Conservation (phyloP, 1,284 basidiomycete species). For the Cronartium ribicola region DNA sequence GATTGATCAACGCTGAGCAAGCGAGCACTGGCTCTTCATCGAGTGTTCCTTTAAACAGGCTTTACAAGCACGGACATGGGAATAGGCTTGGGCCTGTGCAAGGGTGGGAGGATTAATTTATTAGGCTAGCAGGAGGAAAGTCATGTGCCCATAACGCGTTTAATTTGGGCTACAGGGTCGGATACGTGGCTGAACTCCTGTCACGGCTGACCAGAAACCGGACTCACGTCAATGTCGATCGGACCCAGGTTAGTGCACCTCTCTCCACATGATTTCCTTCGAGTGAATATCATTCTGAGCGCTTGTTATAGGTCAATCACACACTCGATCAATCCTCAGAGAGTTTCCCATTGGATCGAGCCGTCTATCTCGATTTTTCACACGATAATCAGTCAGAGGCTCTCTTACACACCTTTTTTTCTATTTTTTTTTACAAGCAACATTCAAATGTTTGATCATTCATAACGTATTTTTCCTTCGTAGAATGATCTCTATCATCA, state of each 20-base stretch:
- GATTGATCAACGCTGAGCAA: background rate
- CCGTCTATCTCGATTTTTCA: slow-evolving; percentile 27
- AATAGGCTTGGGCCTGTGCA: slow-evolving; percentile 17
- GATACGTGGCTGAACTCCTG: slow-evolving; percentile 35
- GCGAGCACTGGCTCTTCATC: too few species aligned
- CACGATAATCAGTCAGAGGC: slow-evolving; percentile 36
- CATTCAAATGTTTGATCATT: background rate
- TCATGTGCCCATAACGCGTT: background rate
- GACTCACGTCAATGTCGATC: slow-evolving; percentile 10
- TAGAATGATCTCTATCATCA: slow-evolving; percentile 27
- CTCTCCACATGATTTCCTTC: too few species aligned
- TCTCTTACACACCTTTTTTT: background rate
- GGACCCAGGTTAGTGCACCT: slow-evolving; percentile 10
- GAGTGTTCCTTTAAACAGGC: background rate
- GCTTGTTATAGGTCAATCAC: slow-evolving; percentile 20
- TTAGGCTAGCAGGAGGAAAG: too few species aligned
- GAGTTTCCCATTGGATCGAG: slow-evolving; percentile 24
- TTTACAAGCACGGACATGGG: slow-evolving; percentile 21
- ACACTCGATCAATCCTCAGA: slow-evolving; percentile 20
- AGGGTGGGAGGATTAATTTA: slow-evolving; percentile 11
- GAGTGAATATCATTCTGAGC: background rate
- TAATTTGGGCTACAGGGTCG: background rate
- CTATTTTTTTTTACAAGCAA: background rate
- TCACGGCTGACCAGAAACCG: slow-evolving; percentile 12
- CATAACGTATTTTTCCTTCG: background rate